A percentile compares a stretch with the other conserved stretches of the same genome.
These are phyloP conservation scores for Geranium brycei DNA, from an alignment of 345 rosid species.

Conservation along the genomic window DNA sequence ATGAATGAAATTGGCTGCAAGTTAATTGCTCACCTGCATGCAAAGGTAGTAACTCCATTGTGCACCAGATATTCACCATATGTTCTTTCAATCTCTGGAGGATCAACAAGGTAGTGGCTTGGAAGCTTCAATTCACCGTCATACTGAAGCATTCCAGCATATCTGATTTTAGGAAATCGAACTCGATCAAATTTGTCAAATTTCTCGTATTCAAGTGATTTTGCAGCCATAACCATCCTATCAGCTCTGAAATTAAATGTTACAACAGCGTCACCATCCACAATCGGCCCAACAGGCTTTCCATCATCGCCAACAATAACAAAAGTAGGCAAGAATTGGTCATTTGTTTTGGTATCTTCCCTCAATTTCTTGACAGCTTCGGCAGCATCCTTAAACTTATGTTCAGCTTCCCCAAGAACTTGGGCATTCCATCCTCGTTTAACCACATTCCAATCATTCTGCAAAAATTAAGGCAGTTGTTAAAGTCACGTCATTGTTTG, in stretches of 20 bases:
- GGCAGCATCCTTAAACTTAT: conserved; percentile 63
- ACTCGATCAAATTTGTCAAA: conserved; percentile 91
- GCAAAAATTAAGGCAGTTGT: conserved; percentile 1
- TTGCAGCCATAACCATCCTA: conserved; percentile 90
- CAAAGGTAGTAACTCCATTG: conserved; percentile 72
- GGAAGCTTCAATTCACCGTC: conserved; percentile 96
- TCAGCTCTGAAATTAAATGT: conserved; percentile 90
- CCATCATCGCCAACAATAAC: conserved; percentile 68
- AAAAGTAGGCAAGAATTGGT: conserved; percentile 87
- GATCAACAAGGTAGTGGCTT: conserved; percentile 72
- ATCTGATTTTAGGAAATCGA: conserved; percentile 70
- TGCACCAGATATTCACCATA: conserved; percentile 85
- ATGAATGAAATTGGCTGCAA: too few relatives aligned
- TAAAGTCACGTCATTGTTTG: too few relatives aligned
- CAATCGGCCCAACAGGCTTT: conserved; percentile 72
- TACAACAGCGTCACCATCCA: conserved; percentile 94
- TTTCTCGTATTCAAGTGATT: conserved; percentile 76
- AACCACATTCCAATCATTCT: conserved; percentile 96
- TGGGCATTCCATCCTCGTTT: conserved; percentile 99
- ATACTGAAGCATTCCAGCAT: conserved; percentile 97
- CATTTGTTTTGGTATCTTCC: conserved; percentile 51
- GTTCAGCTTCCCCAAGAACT: conserved; percentile 92
- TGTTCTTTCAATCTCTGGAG: conserved; percentile 93
- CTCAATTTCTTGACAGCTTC: conserved; percentile 85
- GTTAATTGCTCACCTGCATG: conserved; percentile 60